Evolutionary conservation across 345 rosid species (phyloP).

Genomic region (Ricinus communis): DNA sequence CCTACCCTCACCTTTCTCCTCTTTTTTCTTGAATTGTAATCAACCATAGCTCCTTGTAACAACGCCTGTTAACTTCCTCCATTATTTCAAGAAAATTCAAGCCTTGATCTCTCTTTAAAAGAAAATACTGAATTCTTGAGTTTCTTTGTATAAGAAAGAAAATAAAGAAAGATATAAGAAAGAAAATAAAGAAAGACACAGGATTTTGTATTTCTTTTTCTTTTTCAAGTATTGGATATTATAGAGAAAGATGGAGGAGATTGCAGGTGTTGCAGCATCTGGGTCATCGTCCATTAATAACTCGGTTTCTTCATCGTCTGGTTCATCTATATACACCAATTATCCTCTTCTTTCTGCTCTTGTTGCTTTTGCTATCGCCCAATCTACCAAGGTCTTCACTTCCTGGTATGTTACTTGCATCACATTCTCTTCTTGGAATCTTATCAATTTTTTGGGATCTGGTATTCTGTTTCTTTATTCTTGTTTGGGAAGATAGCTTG

Average conservation of each 20-base stretch:
- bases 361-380: conserved; percentile 60
- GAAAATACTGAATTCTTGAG: not conserved
- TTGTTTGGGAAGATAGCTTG: not conserved
- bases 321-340: conserved; percentile 46
- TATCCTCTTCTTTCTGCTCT: conserved; percentile 67
- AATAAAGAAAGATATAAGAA: not conserved
- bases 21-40: conserved; percentile 8
- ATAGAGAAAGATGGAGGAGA: conserved; percentile 32
- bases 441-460: conserved; percentile 14
- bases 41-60: not conserved
- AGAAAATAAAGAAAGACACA: not conserved
- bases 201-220: not conserved
- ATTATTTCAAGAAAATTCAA: too few species aligned
- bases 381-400: conserved; percentile 63
- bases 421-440: not conserved
- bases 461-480: not conserved
- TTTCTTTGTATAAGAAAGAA: not conserved
- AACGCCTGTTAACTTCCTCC: not conserved
- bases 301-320: conserved; percentile 30
- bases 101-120: conserved; percentile 2
- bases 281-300: conserved; percentile 21
- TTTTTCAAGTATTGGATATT: conserved; percentile 1
- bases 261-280: conserved; percentile 22
- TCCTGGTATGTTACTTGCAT: conserved; percentile 45
- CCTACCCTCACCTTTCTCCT: too few species aligned